Base-by-base conservation (phyloP, 805 yeast species). In the Spathaspora passalidarum region DNA sequence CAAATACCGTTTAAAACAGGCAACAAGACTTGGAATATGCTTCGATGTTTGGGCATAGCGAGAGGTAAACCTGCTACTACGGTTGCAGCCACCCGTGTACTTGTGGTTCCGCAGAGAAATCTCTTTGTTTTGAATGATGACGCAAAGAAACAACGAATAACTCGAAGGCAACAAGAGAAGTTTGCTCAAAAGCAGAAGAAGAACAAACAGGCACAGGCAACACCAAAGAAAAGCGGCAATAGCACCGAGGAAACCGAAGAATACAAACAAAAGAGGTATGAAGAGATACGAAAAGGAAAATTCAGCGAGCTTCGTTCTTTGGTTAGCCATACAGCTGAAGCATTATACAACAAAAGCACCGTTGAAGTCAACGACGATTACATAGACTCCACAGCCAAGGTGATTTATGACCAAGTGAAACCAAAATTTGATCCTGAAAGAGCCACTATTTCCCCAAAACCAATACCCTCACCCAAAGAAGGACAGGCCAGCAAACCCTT, bases 21-120 rank as follows among this genome's bases (percentile, higher is more conserved):
- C 29, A 4, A 25, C n/a, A n/a, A n/a, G n/a, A n/a, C n/a, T n/a
- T 4, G 51, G n/a, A 54, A 50, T 18, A 46, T 47, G n/a, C 48
- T 47, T 25, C 45, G 46, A 14, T 46, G 9, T 29, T 10, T 29
- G n/a, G 17, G 16, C 16, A n/a, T 13, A 17, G 13, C 16, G 14
- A 9, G n/a, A 17, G 14, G 34, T 29, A 13, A 3, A 6, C 14
- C 10, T n/a, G n/a, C n/a, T n/a, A n/a, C n/a, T 13, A 6, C 34
- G 14, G 34, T 22, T 22, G 9, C 9, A 22, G 6, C 25, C 9
- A 7, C 9, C 9, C 25, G 9, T 6, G 6, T 9, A 22, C 25
- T 22, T 22, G 9, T 29, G 5, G 11, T 17, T 3, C 37, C 37
- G 7, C 37, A 17, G 17, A 36, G 39, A 20, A 20, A 10, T 20